phyloP scores from a whole-genome alignment of 106 monocot species.

The Dendrobium catenatum region DNA sequence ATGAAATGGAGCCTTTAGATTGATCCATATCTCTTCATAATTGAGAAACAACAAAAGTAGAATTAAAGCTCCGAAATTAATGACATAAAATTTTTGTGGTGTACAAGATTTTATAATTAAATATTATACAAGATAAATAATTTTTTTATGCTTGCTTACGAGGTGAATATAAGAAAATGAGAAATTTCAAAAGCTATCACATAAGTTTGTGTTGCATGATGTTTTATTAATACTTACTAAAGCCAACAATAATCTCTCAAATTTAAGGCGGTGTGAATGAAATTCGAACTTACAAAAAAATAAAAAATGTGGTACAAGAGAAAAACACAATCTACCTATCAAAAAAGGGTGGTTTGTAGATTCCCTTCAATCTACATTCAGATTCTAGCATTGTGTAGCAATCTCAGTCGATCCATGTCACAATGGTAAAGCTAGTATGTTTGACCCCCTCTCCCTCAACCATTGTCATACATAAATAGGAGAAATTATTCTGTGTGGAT shows the following conservation, averaged over 20 bases:
- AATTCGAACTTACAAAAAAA: neutral
- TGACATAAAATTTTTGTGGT: neutral
- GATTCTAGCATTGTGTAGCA: neutral
- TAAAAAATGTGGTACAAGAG: neutral
- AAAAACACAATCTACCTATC: neutral
- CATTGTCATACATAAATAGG: neutral
- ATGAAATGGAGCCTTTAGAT: slow-evolving; percentile 75
- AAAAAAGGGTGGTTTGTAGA: neutral
- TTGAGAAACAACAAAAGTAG: neutral
- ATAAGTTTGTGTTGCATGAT: neutral
- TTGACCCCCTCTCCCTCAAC: neutral
- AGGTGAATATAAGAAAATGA: neutral
- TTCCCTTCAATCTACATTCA: neutral
- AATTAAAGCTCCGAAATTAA: neutral
- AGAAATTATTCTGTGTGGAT: too few relatives aligned
- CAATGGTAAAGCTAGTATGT: neutral
- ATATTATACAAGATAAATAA: neutral
- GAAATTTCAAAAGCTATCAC: too few relatives aligned
- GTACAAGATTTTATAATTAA: neutral
- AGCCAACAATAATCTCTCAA: neutral
- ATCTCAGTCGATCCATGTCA: neutral
- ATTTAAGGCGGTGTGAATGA: neutral
- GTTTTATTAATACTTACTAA: neutral
- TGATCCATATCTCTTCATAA: slow-evolving; percentile 70
- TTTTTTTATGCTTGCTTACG: neutral